Evolutionary conservation across 129 eudicot species (phyloP).

Genomic region (Pittosporum tobira): DNA sequence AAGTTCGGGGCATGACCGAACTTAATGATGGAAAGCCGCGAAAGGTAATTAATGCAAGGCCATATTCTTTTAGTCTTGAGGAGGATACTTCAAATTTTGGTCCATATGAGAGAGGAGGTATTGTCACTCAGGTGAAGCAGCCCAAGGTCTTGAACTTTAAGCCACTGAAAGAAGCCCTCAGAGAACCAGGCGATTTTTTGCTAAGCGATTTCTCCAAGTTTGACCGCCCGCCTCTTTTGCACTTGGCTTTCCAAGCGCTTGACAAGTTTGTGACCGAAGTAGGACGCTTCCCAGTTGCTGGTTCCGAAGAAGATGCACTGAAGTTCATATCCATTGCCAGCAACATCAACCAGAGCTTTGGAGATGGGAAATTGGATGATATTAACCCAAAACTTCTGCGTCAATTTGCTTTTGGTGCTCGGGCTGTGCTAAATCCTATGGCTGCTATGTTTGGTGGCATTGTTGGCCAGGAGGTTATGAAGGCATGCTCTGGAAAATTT

Average conservation of each 20-base stretch:
- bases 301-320: constrained; percentile 74
- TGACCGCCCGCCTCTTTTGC: constrained; percentile 87
- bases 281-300: constrained; percentile 69
- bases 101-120: constrained; percentile 73
- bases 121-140: constrained; percentile 86
- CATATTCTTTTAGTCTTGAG: constrained; percentile 71
- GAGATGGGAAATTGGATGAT: constrained; percentile 55
- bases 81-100: constrained; percentile 79
- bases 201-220: constrained; percentile 83
- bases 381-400: constrained; percentile 60
- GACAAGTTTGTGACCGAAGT: constrained; percentile 51
- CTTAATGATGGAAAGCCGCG: constrained; percentile 88
- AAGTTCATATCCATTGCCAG: constrained; percentile 57
- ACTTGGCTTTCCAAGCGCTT: constrained; percentile 82
- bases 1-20: constrained; percentile 77
- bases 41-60: constrained; percentile 59
- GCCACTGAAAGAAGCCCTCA: constrained; percentile 65
- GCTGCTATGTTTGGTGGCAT: constrained; percentile 99
- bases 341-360: constrained; percentile 40
- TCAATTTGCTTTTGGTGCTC: constrained; percentile 80
- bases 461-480: constrained; percentile 90
- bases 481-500: constrained; percentile 96
- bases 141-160: constrained; percentile 75
- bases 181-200: constrained; percentile 69
- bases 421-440: constrained; percentile 89